phyloP scores from a whole-genome alignment of 2,329 filamentous ascomycete species.

The Incumbomyces delicatus region DNA sequence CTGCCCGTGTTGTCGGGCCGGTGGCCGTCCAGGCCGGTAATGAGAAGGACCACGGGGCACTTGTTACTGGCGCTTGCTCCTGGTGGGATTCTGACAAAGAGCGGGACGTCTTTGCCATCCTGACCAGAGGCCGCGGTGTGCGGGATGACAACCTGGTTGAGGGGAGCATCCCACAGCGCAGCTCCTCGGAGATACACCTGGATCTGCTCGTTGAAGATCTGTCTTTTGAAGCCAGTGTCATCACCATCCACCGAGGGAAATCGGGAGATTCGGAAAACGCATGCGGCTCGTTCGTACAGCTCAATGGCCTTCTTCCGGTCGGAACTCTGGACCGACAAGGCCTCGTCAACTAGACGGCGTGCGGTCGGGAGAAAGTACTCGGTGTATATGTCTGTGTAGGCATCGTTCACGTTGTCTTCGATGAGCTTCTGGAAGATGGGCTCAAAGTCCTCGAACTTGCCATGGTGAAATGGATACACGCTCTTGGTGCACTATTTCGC shows the following conservation, averaged over 20 bases:
- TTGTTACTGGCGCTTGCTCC: conserved; percentile 22
- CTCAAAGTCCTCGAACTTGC: conserved; percentile 56
- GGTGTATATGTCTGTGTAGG: conserved; percentile 56
- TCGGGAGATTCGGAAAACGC: conserved; percentile 60
- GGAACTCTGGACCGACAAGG: conserved; percentile 38
- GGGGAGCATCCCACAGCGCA: conserved; percentile 38
- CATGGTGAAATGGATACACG: conserved; percentile 68
- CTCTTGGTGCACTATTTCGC: conserved; percentile 44
- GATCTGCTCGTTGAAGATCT: conserved; percentile 59
- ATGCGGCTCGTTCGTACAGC: conserved; percentile 61
- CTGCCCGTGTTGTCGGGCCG: conserved; percentile 53
- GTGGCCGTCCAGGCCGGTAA: conserved; percentile 56
- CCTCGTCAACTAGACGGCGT: conserved; percentile 44
- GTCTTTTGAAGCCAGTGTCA: conserved; percentile 40
- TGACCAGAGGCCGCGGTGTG: conserved; percentile 27
- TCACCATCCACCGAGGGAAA: conserved; percentile 42
- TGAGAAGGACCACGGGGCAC: conserved; percentile 44
- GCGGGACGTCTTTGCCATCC: conserved; percentile 29
- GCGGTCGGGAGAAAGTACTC: conserved; percentile 52
- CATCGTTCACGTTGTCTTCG: conserved; percentile 52
- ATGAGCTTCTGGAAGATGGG: conserved; percentile 56
- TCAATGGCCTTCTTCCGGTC: conserved; percentile 45
- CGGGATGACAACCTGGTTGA: conserved; percentile 31
- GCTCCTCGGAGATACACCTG: conserved; percentile 50
- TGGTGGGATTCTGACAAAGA: conserved; percentile 30